A percentile compares a stretch with the other conserved stretches of the same genome.
phyloP scores from a whole-genome alignment of 208 protist genomes.

The Giardia duodenalis region DNA sequence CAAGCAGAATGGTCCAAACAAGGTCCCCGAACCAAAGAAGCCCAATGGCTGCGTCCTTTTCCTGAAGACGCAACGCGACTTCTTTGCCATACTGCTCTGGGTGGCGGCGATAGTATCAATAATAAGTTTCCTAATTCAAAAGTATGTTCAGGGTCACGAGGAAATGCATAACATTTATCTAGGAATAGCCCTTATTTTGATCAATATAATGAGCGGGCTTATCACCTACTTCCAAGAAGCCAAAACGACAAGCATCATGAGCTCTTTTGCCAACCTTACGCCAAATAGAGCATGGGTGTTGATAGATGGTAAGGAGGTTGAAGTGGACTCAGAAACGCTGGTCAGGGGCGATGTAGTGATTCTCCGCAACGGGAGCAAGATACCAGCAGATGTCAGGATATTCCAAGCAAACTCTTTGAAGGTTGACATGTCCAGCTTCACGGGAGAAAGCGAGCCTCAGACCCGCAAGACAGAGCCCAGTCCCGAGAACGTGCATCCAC shows the following conservation, averaged over 20 bases:
- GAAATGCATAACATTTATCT: background rate
- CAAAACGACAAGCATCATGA: constrained; percentile 20
- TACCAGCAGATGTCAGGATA: constrained; percentile 31
- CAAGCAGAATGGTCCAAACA: background rate
- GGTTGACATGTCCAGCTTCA: constrained; percentile 30
- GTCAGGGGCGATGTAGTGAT: constrained; percentile 34
- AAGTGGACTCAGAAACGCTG: background rate
- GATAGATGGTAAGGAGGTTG: background rate
- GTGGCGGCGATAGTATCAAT: background rate
- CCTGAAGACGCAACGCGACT: background rate
- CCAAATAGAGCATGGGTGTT: background rate
- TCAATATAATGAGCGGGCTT: constrained; percentile 13
- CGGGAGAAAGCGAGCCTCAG: constrained; percentile 27
- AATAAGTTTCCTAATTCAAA: background rate
- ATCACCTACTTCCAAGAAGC: constrained; percentile 20
- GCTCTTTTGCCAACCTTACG: constrained; percentile 2
- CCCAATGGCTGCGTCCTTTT: background rate
- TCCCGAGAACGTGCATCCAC: background rate
- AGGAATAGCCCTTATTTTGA: background rate
- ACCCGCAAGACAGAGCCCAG: background rate
- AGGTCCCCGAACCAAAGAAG: background rate
- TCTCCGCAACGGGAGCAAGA: background rate
- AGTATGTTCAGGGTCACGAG: background rate
- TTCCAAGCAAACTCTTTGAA: constrained; percentile 6
- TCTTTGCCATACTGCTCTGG: constrained; percentile 22